phyloP scores from a whole-genome alignment of 495 filamentous ascomycete genomes.

The Podospora pseudocomata region DNA sequence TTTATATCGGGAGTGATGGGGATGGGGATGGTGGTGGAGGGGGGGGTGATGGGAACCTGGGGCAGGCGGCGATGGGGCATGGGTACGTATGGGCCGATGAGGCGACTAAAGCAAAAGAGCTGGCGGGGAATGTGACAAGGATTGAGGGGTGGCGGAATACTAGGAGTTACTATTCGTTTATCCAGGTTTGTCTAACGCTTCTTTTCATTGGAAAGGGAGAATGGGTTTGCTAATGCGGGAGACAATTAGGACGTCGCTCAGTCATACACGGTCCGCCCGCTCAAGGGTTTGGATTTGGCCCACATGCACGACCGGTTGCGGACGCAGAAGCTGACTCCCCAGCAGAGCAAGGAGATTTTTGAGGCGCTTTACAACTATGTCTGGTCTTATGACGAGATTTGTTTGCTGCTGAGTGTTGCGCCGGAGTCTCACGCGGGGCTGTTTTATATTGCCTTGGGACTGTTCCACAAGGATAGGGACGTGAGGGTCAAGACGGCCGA shows the following conservation, averaged over 20 bases:
- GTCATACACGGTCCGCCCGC: slow-evolving; percentile 63
- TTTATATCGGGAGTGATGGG: slow-evolving; percentile 80
- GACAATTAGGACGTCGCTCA: slow-evolving; percentile 56
- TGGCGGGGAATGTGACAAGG: slow-evolving; percentile 81
- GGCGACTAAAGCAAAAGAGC: slow-evolving; percentile 69
- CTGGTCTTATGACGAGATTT: slow-evolving; percentile 81
- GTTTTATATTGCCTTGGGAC: slow-evolving; percentile 84
- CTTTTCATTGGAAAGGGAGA: neutral
- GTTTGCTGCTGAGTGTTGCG: slow-evolving; percentile 78
- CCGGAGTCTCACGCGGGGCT: slow-evolving; percentile 85
- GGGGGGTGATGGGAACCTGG: slow-evolving; percentile 53
- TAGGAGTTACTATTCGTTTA: slow-evolving; percentile 89
- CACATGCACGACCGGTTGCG: slow-evolving; percentile 91
- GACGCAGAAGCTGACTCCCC: slow-evolving; percentile 65
- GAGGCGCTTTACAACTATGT: slow-evolving; percentile 71
- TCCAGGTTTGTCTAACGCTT: slow-evolving; percentile 56
- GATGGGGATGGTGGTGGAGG: slow-evolving; percentile 64
- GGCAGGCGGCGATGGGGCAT: slow-evolving; percentile 64
- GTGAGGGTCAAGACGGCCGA: slow-evolving; percentile 75
- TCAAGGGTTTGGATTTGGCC: slow-evolving; percentile 79
- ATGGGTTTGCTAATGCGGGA: neutral
- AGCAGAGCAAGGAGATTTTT: slow-evolving; percentile 75
- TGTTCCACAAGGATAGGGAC: slow-evolving; percentile 85
- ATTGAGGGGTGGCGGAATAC: slow-evolving; percentile 97
- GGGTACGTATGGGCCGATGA: slow-evolving; percentile 95